Evolutionary conservation across 768 basidiomycete genomes (phyloP).

Genomic region (Russula ochroleuca): DNA sequence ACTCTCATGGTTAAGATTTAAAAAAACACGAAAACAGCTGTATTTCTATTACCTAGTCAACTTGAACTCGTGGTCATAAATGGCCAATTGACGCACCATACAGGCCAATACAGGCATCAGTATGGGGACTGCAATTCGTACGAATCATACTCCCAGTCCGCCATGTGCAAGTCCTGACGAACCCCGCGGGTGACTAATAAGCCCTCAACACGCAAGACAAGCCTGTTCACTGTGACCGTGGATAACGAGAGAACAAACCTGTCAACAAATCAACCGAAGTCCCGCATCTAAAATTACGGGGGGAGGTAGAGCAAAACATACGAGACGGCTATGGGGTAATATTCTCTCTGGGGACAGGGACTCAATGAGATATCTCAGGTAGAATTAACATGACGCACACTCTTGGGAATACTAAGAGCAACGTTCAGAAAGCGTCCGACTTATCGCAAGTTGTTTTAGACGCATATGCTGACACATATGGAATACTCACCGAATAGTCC

Average conservation of each 20-base stretch:
- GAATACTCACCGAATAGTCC: constrained; percentile 15
- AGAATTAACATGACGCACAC: neutral
- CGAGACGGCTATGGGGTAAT: constrained; percentile 20
- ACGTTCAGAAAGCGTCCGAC: constrained; percentile 23
- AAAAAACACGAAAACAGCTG: neutral
- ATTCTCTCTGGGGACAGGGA: constrained; percentile 6
- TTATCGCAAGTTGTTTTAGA: neutral
- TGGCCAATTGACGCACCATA: neutral
- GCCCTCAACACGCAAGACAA: constrained; percentile 21
- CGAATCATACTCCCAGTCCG: constrained; percentile 13
- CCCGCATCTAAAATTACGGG: no score
- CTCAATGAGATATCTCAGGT: neutral
- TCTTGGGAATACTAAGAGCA: constrained; percentile 17
- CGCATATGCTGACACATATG: neutral
- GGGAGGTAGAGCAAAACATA: neutral
- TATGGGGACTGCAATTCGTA: constrained; percentile 10
- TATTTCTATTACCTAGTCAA: neutral
- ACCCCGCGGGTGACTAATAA: constrained; percentile 7
- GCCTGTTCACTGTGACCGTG: constrained; percentile 15
- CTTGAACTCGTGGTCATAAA: neutral
- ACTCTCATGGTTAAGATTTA: neutral
- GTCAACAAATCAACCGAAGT: neutral
- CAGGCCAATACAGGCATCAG: neutral
- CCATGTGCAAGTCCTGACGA: neutral
- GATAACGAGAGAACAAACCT: constrained; percentile 19